Evolutionary conservation across 2,329 filamentous ascomycete species (phyloP), one percentile per base, ranked within the genome.

Genomic region (Neobulgaria alba): DNA sequence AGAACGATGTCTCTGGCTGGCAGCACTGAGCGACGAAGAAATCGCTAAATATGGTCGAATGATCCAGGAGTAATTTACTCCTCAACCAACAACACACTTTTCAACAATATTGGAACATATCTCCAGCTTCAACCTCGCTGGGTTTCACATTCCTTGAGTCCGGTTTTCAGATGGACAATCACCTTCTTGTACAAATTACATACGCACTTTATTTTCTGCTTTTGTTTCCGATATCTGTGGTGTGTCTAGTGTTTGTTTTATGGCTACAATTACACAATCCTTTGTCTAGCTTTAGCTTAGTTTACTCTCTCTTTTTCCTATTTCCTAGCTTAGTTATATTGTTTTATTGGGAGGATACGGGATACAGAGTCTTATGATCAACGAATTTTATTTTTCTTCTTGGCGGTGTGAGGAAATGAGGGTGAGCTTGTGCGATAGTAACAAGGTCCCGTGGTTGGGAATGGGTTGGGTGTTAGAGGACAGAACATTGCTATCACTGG

Each of bases 1-100:
- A 3, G 84, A 86, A 62, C 73, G 83, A 48, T 92, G 85, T 59
- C 69, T 92, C n/a, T 92, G 86, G 85, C 79, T 92, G 65, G 80
- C 82, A 34, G 83, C 85, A 8, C 60, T 92, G 40, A 75, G 66
- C 40, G 85, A 90, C 50, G 76, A 79, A n/a, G 83, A 89, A 55
- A 87, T 92, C 54, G 65, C 73, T 42, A 66, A 63, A 46, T 56
- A 57, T 38, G 57, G 55, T 20, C 55, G 53, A 40, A 45, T 49
- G 29, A 59, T 61, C 19, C 52, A 60, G 42, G 42, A 44, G 44
- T 58, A 45, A 57, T 47, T 14, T 17, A 18, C 5, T 14, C 17
- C 33, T 26, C 20, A 17, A 29, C n/a, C 4, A n/a, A n/a, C n/a
- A n/a, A n/a, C n/a, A n/a, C n/a, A n/a, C n/a, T n/a, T n/a, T n/a